Percentiles rank a stretch among this genome's conserved stretches.
phyloP scores from a whole-genome alignment of 2,329 filamentous ascomycete species.

The Colletotrichum graminicola region DNA sequence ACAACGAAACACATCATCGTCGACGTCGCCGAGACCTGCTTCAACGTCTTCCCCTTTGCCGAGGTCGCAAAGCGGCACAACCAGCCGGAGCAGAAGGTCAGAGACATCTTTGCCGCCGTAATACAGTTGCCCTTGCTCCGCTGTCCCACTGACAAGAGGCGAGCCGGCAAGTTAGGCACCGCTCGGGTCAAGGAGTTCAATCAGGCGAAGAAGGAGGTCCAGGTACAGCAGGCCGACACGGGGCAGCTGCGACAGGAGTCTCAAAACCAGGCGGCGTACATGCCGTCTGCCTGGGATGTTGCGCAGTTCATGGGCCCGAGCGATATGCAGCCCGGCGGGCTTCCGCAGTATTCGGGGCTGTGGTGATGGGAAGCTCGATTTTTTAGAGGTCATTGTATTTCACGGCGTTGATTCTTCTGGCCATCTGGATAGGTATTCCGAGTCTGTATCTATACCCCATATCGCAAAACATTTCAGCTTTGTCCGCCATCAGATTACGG shows the following conservation, averaged over 20 bases:
- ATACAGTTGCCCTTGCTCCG: constrained; percentile 62
- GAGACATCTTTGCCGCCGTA: constrained; percentile 61
- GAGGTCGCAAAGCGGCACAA: constrained; percentile 60
- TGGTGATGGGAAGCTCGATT: constrained; percentile 15
- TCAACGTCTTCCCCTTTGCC: constrained; percentile 60
- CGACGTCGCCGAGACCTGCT: constrained; percentile 63
- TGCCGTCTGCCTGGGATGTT: constrained; percentile 37
- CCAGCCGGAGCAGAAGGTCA: constrained; percentile 57
- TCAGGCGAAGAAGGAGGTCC: constrained; percentile 55
- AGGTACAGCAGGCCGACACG: constrained; percentile 20
- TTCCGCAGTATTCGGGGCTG: constrained; percentile 31
- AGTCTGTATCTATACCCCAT: constrained; percentile 37
- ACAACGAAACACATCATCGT: constrained; percentile 58
- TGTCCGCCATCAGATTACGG: background rate
- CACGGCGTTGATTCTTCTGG: background rate
- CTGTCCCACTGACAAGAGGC: constrained; percentile 58
- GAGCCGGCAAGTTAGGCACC: constrained; percentile 56
- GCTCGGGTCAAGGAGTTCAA: constrained; percentile 58
- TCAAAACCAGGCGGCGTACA: constrained; percentile 20
- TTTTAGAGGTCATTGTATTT: background rate
- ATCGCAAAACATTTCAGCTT: constrained; percentile 9
- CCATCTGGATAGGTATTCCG: constrained; percentile 7
- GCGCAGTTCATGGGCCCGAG: constrained; percentile 39
- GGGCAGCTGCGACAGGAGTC: constrained; percentile 16
- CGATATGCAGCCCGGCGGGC: constrained; percentile 22